A percentile compares a stretch with the other conserved stretches of the same genome.
phyloP scores from a whole-genome alignment of 23 red algal species.

The Gracilaria domingensis region DNA sequence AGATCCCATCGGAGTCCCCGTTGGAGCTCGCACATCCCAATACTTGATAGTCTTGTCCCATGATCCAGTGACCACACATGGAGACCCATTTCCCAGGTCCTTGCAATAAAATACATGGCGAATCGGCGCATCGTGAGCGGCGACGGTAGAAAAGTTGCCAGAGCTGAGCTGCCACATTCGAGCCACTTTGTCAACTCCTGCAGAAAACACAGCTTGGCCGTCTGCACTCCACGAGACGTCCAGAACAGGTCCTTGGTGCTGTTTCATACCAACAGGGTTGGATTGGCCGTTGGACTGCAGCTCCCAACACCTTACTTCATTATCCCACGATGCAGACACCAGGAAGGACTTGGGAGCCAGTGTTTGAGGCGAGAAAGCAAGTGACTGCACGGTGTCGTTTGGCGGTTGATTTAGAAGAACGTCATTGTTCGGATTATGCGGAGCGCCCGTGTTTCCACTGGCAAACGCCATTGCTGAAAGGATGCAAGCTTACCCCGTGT shows the following conservation, averaged over 20 bases:
- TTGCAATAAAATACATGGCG: conserved; percentile 81
- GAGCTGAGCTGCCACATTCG: conserved; percentile 91
- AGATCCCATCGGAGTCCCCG: conserved; percentile 78
- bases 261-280: conserved; percentile 78
- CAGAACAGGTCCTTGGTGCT: conserved; percentile 89
- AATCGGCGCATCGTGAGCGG: conserved; percentile 91
- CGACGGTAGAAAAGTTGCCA: conserved; percentile 72
- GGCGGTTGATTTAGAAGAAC: conserved; percentile 89
- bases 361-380: conserved; percentile 90
- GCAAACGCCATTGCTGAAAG: conserved; percentile 51
- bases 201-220: conserved; percentile 90
- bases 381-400: conserved; percentile 86
- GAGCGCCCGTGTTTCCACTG: conserved; percentile 9
- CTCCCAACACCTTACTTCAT: conserved; percentile 96
- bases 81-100: conserved; percentile 85
- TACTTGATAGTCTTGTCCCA: conserved; percentile 98
- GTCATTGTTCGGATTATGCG: conserved; percentile 97
- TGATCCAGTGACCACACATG: conserved; percentile 86
- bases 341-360: conserved; percentile 93
- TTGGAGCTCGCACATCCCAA: conserved; percentile 96
- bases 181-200: conserved; percentile 78
- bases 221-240: conserved; percentile 85
- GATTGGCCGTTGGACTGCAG: conserved; percentile 82
- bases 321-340: conserved; percentile 92
- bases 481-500: not conserved